Evolutionary conservation across 371 early-diverging fungal species (phyloP).

Genomic region (Rhizopus delemar): DNA sequence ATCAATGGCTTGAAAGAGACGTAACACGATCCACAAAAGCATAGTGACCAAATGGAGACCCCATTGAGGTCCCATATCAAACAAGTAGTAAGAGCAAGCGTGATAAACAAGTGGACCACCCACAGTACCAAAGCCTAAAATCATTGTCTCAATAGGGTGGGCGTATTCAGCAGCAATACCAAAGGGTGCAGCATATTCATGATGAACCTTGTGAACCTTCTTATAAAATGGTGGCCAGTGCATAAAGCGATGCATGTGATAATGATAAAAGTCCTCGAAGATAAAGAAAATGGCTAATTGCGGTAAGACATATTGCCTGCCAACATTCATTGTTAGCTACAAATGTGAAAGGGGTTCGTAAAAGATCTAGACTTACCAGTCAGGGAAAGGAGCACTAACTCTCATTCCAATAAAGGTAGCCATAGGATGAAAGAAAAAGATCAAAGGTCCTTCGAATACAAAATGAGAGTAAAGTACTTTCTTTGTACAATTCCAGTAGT

Average conservation of each 20-base stretch:
- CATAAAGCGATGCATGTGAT: conserved; percentile 83
- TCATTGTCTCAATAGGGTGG: conserved; percentile 79
- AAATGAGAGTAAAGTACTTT: conserved; percentile 77
- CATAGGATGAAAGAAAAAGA: conserved; percentile 83
- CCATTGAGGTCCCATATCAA: conserved; percentile 46
- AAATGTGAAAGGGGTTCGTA: too few relatives aligned
- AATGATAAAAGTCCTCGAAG: conserved; percentile 85
- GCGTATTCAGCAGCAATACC: conserved; percentile 90
- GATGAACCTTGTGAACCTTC: conserved; percentile 91
- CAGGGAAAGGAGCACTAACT: conserved; percentile 84
- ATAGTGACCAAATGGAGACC: conserved; percentile 80
- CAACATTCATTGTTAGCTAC: too few relatives aligned
- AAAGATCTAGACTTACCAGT: conserved; percentile 46
- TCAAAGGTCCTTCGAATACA: conserved; percentile 83
- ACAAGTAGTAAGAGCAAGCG: conserved; percentile 8
- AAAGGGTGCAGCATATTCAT: conserved; percentile 91
- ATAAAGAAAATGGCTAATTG: conserved; percentile 80
- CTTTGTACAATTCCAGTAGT: conserved; percentile 78
- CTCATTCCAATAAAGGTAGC: conserved; percentile 85
- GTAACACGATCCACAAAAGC: conserved; percentile 77
- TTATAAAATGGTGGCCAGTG: conserved; percentile 91
- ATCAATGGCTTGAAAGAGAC: conserved; percentile 87
- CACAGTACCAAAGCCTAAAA: conserved; percentile 78
- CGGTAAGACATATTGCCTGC: conserved; percentile 36
- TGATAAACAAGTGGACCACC: conserved; percentile 70